Conservation (phyloP, 768 basidiomycete species). For the Leccinum variicolor region DNA sequence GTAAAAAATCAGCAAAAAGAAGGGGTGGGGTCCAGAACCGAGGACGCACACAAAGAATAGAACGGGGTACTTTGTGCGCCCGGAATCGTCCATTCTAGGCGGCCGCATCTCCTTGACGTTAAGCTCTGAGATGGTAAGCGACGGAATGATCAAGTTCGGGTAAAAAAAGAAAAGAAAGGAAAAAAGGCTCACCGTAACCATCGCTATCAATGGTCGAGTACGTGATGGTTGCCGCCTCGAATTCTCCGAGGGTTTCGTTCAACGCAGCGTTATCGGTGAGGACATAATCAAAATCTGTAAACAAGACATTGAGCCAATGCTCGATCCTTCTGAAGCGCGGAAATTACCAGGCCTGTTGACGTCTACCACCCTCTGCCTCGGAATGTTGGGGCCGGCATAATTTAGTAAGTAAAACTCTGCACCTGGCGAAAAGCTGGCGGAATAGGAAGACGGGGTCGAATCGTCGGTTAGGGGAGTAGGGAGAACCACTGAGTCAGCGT, state of each 20-base stretch:
- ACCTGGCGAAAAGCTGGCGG: slow-evolving; percentile 75
- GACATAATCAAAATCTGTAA: slow-evolving; percentile 56
- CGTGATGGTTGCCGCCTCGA: slow-evolving; percentile 65
- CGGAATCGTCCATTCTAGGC: slow-evolving; percentile 89
- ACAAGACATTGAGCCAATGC: neutral
- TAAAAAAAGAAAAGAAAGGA: neutral
- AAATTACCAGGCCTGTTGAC: slow-evolving; percentile 44
- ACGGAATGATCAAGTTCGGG: slow-evolving; percentile 12
- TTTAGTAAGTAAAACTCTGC: slow-evolving; percentile 80
- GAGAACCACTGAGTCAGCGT: slow-evolving; percentile 29
- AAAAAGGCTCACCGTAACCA: slow-evolving; percentile 59
- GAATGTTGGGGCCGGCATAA: slow-evolving; percentile 79
- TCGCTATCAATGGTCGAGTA: slow-evolving; percentile 75
- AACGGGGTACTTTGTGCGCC: slow-evolving; percentile 94
- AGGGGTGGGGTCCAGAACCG: neutral
- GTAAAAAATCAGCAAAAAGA: slow-evolving; percentile 1
- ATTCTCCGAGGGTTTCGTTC: slow-evolving; percentile 59
- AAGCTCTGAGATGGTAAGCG: slow-evolving; percentile 52
- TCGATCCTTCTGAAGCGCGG: neutral
- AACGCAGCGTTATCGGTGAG: slow-evolving; percentile 71
- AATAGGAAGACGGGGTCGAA: slow-evolving; percentile 53
- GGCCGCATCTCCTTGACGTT: slow-evolving; percentile 92
- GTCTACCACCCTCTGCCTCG: slow-evolving; percentile 81
- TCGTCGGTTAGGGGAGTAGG: slow-evolving; percentile 53
- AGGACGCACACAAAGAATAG: slow-evolving; percentile 73